These are phyloP conservation scores for Tricholoma terreum DNA, from an alignment of 768 basidiomycete genomes.

Conservation along the genomic window DNA sequence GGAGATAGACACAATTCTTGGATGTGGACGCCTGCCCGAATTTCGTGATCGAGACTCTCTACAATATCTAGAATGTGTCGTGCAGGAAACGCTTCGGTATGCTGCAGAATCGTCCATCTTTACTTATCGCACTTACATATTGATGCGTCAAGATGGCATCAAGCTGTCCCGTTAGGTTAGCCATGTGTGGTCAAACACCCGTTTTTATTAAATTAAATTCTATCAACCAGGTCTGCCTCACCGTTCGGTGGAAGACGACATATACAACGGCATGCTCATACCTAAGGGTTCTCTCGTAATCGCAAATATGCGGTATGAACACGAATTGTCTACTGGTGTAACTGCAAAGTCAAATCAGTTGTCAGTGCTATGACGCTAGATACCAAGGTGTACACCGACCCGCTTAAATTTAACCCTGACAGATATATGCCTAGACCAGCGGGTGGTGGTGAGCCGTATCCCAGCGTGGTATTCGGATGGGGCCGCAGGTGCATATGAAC, in stretches of 20 bases:
- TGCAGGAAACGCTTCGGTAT: slow-evolving; percentile 26
- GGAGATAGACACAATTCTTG: slow-evolving; percentile 40
- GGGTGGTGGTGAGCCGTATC: slow-evolving; percentile 12
- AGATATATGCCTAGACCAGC: slow-evolving; percentile 30
- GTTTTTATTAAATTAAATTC: no score
- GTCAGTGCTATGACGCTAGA: slow-evolving; percentile 40
- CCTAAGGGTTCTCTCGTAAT: slow-evolving; percentile 11
- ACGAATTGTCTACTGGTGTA: background rate
- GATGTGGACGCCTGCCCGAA: slow-evolving; percentile 32
- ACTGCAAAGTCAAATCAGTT: background rate
- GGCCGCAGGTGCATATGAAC: slow-evolving; percentile 20
- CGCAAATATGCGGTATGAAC: slow-evolving; percentile 11
- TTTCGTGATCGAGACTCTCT: slow-evolving; percentile 27
- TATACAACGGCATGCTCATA: slow-evolving; percentile 27
- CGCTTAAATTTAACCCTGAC: slow-evolving; percentile 39
- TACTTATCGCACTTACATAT: background rate
- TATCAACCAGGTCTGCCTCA: slow-evolving; percentile 16
- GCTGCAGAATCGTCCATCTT: no score
- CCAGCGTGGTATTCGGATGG: slow-evolving; percentile 20
- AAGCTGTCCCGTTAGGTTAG: slow-evolving; percentile 8
- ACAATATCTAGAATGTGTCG: slow-evolving; percentile 34
- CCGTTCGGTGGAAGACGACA: slow-evolving; percentile 29
- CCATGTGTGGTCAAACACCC: no score
- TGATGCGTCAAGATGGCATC: slow-evolving; percentile 12
- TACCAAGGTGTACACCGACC: slow-evolving; percentile 33